Base-by-base conservation (phyloP, 163 green algal genomes). In the Scenedesmus sp. region DNA sequence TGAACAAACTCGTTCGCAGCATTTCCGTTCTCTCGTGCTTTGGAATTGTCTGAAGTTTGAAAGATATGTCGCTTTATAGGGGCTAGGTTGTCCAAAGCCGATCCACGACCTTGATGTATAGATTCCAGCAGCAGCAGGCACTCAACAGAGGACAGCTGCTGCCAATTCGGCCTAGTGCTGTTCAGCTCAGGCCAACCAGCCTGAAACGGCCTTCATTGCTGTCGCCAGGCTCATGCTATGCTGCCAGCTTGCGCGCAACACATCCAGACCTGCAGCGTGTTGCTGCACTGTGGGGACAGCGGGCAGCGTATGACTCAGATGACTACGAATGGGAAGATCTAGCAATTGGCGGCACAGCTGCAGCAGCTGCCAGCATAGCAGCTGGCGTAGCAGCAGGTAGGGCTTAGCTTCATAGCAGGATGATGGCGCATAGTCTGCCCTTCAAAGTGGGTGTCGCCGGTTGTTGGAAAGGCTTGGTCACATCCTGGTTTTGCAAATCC, bases 351-450 rank as follows among this genome's bases (percentile, higher is more conserved):
- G 23, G 20, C 20, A 20, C 60, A 59, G 67, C 12, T 82, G 54
- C 62, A 89, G 84, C 64, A 89, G 84, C 84, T 46, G 77, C 34
- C 8, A n/a, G 77, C 77, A 84, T 23, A 84, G 70, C 70, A 52
- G 23, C 70, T 79, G 70, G 70, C 12, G 70, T 79, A 2, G 23
- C 23, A 2, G 23, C 70, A 46, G 70, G 70, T 79, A 5, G 10
- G 20, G 23, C 23, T 79, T 13, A 52, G 70, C 70, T 13, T 52
- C 18, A 13, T 52, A 4, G 6, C 4, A 52, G 23, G 70, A 2
- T 79, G 20, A 4, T 8, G 3, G 46, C 15, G 23, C 70, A 52
- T 5, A 52, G 23, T 6, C 46, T 79, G 23, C 34, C 34, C 34
- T 52, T n/a, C 0, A 1, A 23, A 79, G 23, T 6, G 70, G 66